phyloP scores from a whole-genome alignment of 352 stramenopile genomes.

The Globisporangium barbulae region DNA sequence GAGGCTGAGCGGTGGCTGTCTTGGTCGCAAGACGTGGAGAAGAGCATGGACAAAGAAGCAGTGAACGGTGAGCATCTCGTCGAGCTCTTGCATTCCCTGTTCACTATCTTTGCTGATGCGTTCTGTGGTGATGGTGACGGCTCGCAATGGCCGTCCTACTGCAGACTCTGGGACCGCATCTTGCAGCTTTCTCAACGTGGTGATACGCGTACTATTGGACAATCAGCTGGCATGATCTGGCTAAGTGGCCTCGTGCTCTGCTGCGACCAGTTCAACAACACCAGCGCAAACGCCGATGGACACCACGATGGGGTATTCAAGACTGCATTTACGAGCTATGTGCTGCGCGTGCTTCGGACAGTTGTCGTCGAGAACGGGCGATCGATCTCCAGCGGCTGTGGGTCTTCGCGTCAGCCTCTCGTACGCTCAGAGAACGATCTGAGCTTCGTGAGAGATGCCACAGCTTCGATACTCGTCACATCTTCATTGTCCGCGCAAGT shows the following conservation, averaged over 20 bases:
- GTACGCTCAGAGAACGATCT: conserved; percentile 22
- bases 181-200: background rate
- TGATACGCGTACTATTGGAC: background rate
- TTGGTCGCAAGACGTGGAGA: background rate
- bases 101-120: conserved; percentile 15
- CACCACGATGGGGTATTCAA: conserved; percentile 20
- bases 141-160: background rate
- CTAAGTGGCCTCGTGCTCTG: conserved; percentile 5
- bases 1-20: background rate
- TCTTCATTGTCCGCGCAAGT: background rate
- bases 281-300: background rate
- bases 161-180: conserved; percentile 13
- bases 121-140: background rate
- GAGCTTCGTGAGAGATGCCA: conserved; percentile 15
- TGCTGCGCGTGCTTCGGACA: conserved; percentile 16
- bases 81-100: conserved; percentile 15
- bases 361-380: conserved; percentile 28
- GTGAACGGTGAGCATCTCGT: conserved; percentile 14
- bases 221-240: background rate
- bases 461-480: conserved; percentile 24
- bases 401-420: conserved; percentile 14
- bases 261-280: background rate
- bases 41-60: background rate
- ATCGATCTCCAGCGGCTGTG: conserved; percentile 30
- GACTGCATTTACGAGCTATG: conserved; percentile 27